Conservation (phyloP, 208 protist species). For the Endotrypanum monterogeii region DNA sequence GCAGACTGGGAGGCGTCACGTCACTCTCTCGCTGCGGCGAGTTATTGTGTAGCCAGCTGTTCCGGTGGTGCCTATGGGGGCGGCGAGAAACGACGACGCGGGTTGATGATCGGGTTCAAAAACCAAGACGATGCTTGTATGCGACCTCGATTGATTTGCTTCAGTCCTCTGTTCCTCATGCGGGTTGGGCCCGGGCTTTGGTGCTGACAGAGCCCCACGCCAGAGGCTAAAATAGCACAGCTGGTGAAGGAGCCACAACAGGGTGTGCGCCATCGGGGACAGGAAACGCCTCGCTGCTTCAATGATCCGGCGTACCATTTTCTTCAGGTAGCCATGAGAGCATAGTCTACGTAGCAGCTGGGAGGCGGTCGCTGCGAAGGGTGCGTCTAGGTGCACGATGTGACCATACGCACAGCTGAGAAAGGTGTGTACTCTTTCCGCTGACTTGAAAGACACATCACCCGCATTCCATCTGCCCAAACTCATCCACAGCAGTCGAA, state of each 20-base stretch:
- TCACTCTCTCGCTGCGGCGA: not conserved
- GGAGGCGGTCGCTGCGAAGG: not conserved
- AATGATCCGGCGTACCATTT: not conserved
- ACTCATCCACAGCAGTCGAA: not conserved
- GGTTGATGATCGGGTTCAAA: not conserved
- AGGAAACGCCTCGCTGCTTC: not conserved
- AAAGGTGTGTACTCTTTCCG: not conserved
- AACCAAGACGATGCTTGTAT: not conserved
- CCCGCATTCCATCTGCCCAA: not conserved
- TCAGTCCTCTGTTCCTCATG: not conserved
- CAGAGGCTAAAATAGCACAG: conserved; percentile 21
- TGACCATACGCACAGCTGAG: not conserved
- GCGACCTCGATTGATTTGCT: not conserved
- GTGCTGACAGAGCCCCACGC: conserved; percentile 12
- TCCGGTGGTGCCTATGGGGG: not conserved
- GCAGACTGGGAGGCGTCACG: not conserved
- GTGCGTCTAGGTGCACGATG: not conserved
- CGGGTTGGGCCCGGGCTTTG: not conserved
- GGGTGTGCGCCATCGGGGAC: not conserved
- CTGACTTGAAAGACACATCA: not conserved
- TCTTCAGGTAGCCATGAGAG: not conserved
- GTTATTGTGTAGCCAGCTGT: not conserved
- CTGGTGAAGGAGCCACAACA: conserved; percentile 15
- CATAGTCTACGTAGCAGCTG: not conserved
- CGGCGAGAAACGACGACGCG: not conserved